A percentile compares a stretch with the other conserved stretches of the same genome.
Conservation (phyloP, 371 early-diverging fungal species). For the Rhizopus stolonifer region DNA sequence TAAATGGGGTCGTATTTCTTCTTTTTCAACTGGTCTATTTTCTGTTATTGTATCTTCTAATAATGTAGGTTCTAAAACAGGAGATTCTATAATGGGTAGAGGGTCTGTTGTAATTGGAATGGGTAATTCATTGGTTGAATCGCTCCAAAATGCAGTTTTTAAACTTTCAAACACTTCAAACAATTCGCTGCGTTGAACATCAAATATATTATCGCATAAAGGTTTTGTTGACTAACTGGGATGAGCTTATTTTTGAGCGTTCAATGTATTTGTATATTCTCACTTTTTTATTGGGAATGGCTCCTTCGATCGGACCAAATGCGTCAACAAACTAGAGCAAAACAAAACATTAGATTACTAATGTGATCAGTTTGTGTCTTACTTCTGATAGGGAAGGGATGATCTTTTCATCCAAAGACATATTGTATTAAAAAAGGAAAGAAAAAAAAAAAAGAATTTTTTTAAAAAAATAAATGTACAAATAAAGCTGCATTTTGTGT, state of each 20-base stretch:
- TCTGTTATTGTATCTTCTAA: not conserved
- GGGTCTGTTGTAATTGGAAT: not conserved
- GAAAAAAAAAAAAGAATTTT: conserved; percentile 6
- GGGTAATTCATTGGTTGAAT: not conserved
- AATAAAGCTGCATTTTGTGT: too few species aligned
- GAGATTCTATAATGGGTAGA: not conserved
- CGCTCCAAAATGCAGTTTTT: conserved; percentile 20
- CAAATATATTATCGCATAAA: conserved; percentile 29
- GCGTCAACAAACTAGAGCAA: not conserved
- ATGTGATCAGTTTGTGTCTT: too few species aligned
- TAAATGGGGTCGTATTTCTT: not conserved
- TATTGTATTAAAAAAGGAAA: conserved; percentile 2
- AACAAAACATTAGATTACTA: too few species aligned
- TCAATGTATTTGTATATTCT: not conserved
- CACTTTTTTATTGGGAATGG: not conserved
- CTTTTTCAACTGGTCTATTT: not conserved
- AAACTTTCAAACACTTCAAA: conserved; percentile 21
- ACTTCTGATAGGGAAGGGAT: conserved; percentile 11
- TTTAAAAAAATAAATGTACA: not conserved
- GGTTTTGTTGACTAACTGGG: conserved; percentile 4
- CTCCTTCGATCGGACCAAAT: conserved; percentile 6
- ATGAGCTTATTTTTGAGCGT: not conserved
- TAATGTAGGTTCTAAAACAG: not conserved
- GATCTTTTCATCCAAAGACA: not conserved
- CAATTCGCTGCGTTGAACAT: conserved; percentile 27